Evolutionary conservation across 2,329 filamentous ascomycete genomes (phyloP), one percentile per base, ranked within the genome.

Genomic region (Trichoderma cornu-damae): DNA sequence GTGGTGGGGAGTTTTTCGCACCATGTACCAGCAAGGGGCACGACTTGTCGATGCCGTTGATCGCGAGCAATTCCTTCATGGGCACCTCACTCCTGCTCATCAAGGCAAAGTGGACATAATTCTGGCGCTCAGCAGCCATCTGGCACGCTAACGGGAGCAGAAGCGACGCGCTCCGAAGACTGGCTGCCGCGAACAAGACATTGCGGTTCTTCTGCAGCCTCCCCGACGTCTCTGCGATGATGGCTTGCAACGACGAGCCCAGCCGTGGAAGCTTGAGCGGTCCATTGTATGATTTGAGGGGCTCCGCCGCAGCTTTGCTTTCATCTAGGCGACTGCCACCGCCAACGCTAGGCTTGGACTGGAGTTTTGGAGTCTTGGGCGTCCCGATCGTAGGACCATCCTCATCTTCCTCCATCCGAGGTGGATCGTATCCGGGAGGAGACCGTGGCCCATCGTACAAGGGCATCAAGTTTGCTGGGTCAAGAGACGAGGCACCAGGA

Each of bases 61-160:
- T 77, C 52, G 83, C 77, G 64, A 86, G 78, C 30, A 97, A 76
- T 32, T 88, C 82, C 12, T 85, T 79, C 50, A 95, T 71, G 0
- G 82, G 75, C 50, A 96, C 80, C 11, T 86, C 81, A 59, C 85
- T 87, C 59, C 87, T 80, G 49, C 91, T 87, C 73, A 95, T 80
- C 3, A 97, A 73, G 0, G 83, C 87, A 67, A 96, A 87, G 69
- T 97, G 93, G 7, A 96, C 90, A 61, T 84, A 80, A 66, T 84
- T 96, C 59, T 81, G 77, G 57, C 81, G 78, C 70, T 85, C 80
- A 20, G 71, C 70, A 6, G 85, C 86, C 92, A 96, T 96, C 65
- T 89, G 83, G 70, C 94, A 97, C 5, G 92, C 90, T 67, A 96
- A 77, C 0, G 91, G 90, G 30, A 96, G 75, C 53, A 96, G 70